These are phyloP conservation scores for Trypethelium eluteriae DNA, from an alignment of 495 filamentous ascomycete species.

Conservation along the genomic window DNA sequence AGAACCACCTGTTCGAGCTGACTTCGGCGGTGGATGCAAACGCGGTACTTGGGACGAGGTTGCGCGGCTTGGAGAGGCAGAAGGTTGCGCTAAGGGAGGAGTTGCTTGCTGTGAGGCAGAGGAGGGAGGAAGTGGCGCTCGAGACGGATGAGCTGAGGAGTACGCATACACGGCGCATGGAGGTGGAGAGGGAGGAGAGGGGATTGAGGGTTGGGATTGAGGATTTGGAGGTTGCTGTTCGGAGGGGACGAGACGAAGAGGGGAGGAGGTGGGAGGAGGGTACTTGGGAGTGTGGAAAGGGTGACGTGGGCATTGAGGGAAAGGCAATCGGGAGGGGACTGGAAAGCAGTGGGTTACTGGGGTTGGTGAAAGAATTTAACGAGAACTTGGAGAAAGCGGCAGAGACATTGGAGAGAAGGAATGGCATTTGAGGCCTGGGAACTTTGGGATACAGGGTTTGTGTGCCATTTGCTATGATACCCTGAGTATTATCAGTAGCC, in stretches of 20 bases:
- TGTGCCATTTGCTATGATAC: not conserved
- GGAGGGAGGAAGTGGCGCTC: conserved; percentile 57
- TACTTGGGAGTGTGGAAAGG: not conserved
- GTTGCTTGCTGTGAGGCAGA: conserved; percentile 81
- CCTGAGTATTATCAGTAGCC: not conserved
- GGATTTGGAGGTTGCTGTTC: conserved; percentile 10
- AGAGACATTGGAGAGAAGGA: conserved; percentile 2
- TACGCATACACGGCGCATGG: conserved; percentile 21
- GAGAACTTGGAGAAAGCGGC: conserved; percentile 11
- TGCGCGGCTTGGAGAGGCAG: conserved; percentile 82
- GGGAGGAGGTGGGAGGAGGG: not conserved
- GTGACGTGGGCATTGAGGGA: not conserved
- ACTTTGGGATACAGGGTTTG: not conserved
- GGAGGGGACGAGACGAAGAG: not conserved
- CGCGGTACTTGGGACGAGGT: conserved; percentile 61
- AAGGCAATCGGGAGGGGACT: not conserved
- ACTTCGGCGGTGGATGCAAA: conserved; percentile 10
- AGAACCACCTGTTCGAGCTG: conserved; percentile 7
- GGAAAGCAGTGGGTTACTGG: conserved; percentile 1
- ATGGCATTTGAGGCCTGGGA: not conserved
- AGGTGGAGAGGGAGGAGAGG: conserved; percentile 17
- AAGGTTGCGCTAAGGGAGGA: conserved; percentile 74
- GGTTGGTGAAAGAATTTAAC: not conserved
- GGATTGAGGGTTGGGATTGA: conserved; percentile 18
- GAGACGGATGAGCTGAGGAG: conserved; percentile 21